Base-by-base conservation (phyloP, 768 basidiomycete species). In the Heimioporus sp. region DNA sequence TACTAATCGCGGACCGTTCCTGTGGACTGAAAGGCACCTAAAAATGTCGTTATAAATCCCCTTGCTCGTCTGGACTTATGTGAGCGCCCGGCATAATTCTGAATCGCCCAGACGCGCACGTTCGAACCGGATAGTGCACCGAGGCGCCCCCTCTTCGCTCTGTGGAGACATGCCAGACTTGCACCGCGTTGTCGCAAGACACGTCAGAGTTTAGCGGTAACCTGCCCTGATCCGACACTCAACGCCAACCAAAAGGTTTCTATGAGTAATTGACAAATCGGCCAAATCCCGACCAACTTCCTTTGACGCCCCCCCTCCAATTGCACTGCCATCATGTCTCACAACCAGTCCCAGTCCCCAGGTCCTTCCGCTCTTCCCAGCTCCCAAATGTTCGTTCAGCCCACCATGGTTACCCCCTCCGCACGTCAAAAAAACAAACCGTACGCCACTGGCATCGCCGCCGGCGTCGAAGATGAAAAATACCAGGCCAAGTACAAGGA, bases 401-500 rank as follows among this genome's bases (percentile, higher is more conserved):
- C 71, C 15, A 12, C 60, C 44, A 57, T 64, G 10, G 59, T 55
- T 44, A 46, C 69, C 21, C 55, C 70, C 60, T 63, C 76, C 46
- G 61, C 49, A 68, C 75, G 67, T 65, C 76, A 73, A 77, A 83
- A 74, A 73, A 72, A 60, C 68, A 80, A 67, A 61, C 55, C 74
- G 20, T 75, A 77, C 43, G 56, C 80, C 17, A 73, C 81, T 19
- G 87, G 85, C 55, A 86, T 89, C 56, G 80, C 86, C 36, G 87
- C 86, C 24, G 85, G 87, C 61, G 87, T 86, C 17, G 90, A 92
- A 65, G 90, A 92, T 70, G 81, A 81, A 65, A 92, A 90, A 71
- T 93, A 92, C 67, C 86, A 89, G 53, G 80, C 82, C 63, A 92
- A 92, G 72, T 93, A 92, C 75, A 90, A 84, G 68, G 90, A 93